Evolutionary conservation across 1,139 yeast species (phyloP).

Genomic region (Scheffersomyces quercinus): DNA sequence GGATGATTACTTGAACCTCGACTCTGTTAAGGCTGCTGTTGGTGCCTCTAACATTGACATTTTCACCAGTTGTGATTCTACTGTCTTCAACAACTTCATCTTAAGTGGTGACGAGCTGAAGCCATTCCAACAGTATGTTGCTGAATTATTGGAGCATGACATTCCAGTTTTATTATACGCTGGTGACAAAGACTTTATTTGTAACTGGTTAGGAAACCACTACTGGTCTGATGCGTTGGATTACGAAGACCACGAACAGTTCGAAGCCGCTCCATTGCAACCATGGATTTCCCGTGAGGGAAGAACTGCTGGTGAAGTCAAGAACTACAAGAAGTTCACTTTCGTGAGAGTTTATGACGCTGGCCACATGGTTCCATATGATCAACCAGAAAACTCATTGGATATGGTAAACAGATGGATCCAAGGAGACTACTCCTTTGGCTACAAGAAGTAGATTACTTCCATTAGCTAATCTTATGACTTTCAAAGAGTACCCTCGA

Average conservation of each 20-base stretch:
- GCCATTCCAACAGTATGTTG: slow-evolving; percentile 65
- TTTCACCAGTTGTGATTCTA: slow-evolving; percentile 57
- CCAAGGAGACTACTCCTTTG: slow-evolving; percentile 43
- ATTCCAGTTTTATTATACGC: slow-evolving; percentile 41
- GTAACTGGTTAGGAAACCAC: slow-evolving; percentile 44
- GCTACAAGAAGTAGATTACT: not conserved
- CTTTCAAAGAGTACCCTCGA: too few relatives aligned
- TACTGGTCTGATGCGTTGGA: slow-evolving; percentile 35
- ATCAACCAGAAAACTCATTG: slow-evolving; percentile 73
- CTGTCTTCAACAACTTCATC: slow-evolving; percentile 56
- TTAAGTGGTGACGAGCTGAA: slow-evolving; percentile 61
- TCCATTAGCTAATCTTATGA: not conserved
- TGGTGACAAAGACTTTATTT: slow-evolving; percentile 42
- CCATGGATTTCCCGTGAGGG: slow-evolving; percentile 46
- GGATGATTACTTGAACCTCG: slow-evolving; percentile 59
- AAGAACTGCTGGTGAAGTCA: slow-evolving; percentile 58
- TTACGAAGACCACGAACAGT: slow-evolving; percentile 27
- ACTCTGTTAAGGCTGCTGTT: slow-evolving; percentile 58
- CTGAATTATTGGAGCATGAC: slow-evolving; percentile 55
- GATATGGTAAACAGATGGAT: slow-evolving; percentile 84
- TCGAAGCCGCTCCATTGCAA: slow-evolving; percentile 26
- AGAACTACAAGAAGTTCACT: slow-evolving; percentile 54
- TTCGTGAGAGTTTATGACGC: slow-evolving; percentile 65
- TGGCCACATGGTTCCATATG: slow-evolving; percentile 80
- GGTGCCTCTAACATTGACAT: slow-evolving; percentile 59